phyloP scores from a whole-genome alignment of 2,329 filamentous ascomycete genomes.

The Xylaria sp. region DNA sequence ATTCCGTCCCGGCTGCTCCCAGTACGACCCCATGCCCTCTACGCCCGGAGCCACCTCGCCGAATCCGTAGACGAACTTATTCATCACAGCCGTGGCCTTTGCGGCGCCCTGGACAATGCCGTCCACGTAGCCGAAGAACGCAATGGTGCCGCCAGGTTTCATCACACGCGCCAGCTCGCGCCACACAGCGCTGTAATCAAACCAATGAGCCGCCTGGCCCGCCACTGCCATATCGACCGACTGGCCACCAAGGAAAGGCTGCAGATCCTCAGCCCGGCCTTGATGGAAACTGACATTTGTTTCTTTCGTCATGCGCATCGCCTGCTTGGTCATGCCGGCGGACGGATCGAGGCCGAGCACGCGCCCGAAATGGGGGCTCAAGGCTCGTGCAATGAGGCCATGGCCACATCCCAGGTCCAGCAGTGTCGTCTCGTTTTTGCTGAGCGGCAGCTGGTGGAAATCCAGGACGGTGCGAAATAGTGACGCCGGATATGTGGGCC shows the following conservation, averaged over 20 bases:
- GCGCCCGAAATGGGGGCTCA: constrained; percentile 58
- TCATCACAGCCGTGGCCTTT: constrained; percentile 57
- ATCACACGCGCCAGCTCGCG: constrained; percentile 60
- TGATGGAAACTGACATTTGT: constrained; percentile 56
- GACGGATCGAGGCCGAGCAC: constrained; percentile 64
- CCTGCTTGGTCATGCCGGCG: constrained; percentile 60
- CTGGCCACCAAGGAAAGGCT: constrained; percentile 51
- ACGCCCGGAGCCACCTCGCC: constrained; percentile 51
- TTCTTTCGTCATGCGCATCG: constrained; percentile 47
- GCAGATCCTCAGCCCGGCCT: constrained; percentile 59
- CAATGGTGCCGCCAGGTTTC: constrained; percentile 61
- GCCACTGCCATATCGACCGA: constrained; percentile 58
- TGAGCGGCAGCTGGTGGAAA: constrained; percentile 53
- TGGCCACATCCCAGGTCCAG: constrained; percentile 70
- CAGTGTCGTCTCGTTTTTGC: constrained; percentile 38
- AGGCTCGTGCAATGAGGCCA: constrained; percentile 59
- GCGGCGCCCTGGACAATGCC: constrained; percentile 62
- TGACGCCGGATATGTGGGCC: constrained; percentile 61
- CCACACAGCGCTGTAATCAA: constrained; percentile 63
- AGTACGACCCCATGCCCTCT: constrained; percentile 61
- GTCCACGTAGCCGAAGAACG: constrained; percentile 71
- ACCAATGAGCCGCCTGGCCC: constrained; percentile 70
- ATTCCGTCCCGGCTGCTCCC: constrained; percentile 65
- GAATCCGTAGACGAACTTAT: constrained; percentile 60
- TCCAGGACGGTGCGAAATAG: constrained; percentile 60